Evolutionary conservation across 2,329 filamentous ascomycete species (phyloP), one percentile per base, ranked within the genome.

Genomic region (Neoarthrinium moseri): DNA sequence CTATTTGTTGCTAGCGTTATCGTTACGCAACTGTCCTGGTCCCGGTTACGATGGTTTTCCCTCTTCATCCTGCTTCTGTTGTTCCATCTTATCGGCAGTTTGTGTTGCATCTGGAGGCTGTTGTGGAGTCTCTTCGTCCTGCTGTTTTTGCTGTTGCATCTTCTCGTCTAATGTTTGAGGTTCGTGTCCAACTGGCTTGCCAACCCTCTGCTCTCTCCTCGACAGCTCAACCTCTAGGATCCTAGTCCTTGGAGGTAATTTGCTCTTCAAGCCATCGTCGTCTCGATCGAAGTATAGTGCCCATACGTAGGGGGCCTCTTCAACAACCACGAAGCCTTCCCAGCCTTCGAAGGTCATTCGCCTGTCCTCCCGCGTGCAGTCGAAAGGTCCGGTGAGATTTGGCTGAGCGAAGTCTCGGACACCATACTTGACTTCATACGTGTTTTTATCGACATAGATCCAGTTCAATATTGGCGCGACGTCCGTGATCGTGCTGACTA

Each of bases 171-270:
- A 34, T 5, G 59, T 62, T 48, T 55, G 48, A 1, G 55, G 47
- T 22, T 53, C 46, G n/a, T 48, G 53, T 6, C 56, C 55, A 1
- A 56, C 53, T 4, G 60, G 61, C 41, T 62, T 62, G 34, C 10
- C 74, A 68, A 21, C 67, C 45, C 68, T 68, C 60, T 72, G 74
- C 56, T 83, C 80, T 17, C 71, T 72, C 10, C 78, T 66, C 2
- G 65, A 65, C 20, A 83, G 59, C 56, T 82, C 78, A 3, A 84
- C 60, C 43, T 83, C 80, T 6, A 83, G 64, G 1, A 82, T 71
- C 11, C 72, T 65, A 3, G 69, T 75, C 3, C 71, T 75, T 40
- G 64, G 58, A 1, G 69, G 65, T 4, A 81, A 61, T 53, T 75
- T 80, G 1, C 57, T 60, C 35, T 51, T 58, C 22, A 79, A 52